A percentile compares a stretch with the other conserved stretches of the same genome.
Evolutionary conservation across 2,329 filamentous ascomycete genomes (phyloP).

Genomic region (Colletotrichum chrysophilum): DNA sequence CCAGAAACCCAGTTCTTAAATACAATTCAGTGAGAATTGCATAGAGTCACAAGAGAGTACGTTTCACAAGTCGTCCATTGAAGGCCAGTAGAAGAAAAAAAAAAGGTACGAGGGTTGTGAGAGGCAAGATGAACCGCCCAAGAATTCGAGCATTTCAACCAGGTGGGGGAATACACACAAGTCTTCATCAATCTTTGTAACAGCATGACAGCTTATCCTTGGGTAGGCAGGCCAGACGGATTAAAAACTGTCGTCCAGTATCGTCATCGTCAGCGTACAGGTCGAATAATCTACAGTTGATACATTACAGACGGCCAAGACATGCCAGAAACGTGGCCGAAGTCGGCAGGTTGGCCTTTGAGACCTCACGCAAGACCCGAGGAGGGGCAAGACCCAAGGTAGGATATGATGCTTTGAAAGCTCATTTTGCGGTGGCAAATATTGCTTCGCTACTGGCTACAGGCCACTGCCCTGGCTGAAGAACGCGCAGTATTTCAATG

Average conservation of each 20-base stretch:
- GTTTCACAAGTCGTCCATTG: no score
- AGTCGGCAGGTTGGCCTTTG: neutral
- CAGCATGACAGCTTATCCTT: no score
- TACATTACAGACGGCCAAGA: neutral
- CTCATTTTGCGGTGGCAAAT: neutral
- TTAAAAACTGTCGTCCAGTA: neutral
- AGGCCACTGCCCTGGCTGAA: neutral
- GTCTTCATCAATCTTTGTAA: neutral
- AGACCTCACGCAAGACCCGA: neutral
- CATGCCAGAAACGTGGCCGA: rapidly evolving
- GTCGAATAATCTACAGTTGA: neutral
- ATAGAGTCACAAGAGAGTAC: no score
- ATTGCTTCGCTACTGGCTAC: neutral
- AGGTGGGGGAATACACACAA: neutral
- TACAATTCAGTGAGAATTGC: no score
- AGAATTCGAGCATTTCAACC: no score
- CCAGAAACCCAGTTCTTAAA: no score
- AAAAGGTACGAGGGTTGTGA: no score
- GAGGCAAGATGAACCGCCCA: neutral
- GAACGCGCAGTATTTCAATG: neutral
- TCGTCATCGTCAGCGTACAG: neutral
- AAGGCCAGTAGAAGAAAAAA: no score
- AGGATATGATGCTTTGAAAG: neutral
- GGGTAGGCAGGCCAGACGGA: neutral
- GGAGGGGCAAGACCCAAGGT: rapidly evolving